These are phyloP conservation scores for Sclerotinia borealis DNA, from an alignment of 2,329 filamentous ascomycete species.

Conservation along the genomic window DNA sequence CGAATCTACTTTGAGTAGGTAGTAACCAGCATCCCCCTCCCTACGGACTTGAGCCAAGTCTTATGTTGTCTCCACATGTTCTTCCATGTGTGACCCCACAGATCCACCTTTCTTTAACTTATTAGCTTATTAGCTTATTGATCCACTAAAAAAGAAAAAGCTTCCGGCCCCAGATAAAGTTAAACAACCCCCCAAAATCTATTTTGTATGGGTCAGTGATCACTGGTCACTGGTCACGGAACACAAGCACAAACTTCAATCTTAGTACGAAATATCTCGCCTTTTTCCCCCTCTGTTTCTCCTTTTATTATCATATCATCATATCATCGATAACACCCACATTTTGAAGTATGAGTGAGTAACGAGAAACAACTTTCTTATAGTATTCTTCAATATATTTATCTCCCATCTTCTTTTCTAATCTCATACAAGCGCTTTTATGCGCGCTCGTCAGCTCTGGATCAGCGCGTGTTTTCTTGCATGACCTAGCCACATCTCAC, in stretches of 20 bases:
- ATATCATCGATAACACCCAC: not conserved
- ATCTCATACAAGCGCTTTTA: slow-evolving; percentile 5
- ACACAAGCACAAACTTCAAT: not conserved
- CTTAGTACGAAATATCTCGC: not conserved
- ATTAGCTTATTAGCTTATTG: not conserved
- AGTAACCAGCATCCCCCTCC: not conserved
- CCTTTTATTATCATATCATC: not conserved
- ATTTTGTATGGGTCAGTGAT: no score
- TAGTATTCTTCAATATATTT: not conserved
- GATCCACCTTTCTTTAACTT: not conserved
- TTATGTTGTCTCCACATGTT: no score
- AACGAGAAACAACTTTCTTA: not conserved
- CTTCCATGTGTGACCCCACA: no score
- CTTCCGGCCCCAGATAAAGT: slow-evolving; percentile 1
- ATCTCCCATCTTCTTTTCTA: not conserved
- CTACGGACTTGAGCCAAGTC: not conserved
- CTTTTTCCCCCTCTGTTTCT: not conserved
- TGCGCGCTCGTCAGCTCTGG: slow-evolving; percentile 6
- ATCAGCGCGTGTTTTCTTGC: slow-evolving; percentile 9
- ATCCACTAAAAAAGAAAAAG: slow-evolving; percentile 7
- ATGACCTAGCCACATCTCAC: slow-evolving; percentile 11
- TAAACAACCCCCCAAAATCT: not conserved
- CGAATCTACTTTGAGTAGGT: no score
- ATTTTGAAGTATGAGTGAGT: not conserved
- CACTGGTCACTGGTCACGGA: no score